Conservation (phyloP, 768 basidiomycete genomes). For the Lentinula detonsa region DNA sequence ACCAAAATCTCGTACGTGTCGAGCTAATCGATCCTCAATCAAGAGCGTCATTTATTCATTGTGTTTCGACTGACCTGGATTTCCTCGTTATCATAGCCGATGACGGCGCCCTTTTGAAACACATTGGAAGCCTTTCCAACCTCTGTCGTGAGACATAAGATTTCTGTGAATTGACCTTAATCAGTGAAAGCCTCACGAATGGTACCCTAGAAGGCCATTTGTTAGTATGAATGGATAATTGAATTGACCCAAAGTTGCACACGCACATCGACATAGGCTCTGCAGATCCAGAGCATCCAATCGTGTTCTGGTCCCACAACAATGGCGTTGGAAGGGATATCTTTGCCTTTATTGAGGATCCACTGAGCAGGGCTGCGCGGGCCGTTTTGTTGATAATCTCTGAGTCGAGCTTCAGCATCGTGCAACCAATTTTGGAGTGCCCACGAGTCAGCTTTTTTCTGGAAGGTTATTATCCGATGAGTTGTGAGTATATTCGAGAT, state of each 20-base stretch:
- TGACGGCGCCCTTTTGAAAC: conserved; percentile 56
- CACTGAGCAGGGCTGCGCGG: conserved; percentile 49
- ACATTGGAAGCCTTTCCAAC: conserved; percentile 57
- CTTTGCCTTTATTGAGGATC: conserved; percentile 52
- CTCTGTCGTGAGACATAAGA: conserved; percentile 30
- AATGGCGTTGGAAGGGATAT: conserved; percentile 55
- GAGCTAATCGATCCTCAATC: conserved; percentile 28
- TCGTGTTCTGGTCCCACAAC: conserved; percentile 49
- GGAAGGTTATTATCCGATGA: background rate
- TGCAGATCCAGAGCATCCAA: conserved; percentile 49
- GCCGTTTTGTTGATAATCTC: conserved; percentile 37
- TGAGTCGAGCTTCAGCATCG: conserved; percentile 51
- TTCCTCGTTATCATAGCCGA: conserved; percentile 57
- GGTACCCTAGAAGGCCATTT: conserved; percentile 34
- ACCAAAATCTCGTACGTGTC: conserved; percentile 66
- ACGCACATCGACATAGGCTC: conserved; percentile 53
- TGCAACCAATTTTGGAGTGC: conserved; percentile 45
- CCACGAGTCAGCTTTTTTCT: conserved; percentile 51
- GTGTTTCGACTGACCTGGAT: conserved; percentile 37
- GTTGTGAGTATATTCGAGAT: background rate
- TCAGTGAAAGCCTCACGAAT: conserved; percentile 32
- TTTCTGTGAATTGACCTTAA: background rate
- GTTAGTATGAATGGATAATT: too few relatives aligned
- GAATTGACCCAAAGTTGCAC: background rate
- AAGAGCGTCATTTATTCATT: background rate